These are phyloP conservation scores for Xylaria flabelliformis DNA, from an alignment of 495 filamentous ascomycete species.

Conservation along the genomic window DNA sequence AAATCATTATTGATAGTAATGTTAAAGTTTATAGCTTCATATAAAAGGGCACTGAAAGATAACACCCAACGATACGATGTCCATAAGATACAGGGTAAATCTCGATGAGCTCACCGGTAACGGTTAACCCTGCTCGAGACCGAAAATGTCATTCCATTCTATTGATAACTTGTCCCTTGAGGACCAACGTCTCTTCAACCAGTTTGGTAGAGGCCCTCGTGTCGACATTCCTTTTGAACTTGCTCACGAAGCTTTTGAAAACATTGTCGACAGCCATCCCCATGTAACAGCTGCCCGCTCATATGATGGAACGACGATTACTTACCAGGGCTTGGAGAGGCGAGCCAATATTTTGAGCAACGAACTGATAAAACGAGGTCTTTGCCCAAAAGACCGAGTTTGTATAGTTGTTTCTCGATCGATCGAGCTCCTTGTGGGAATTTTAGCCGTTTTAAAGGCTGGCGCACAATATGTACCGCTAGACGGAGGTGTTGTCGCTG, in stretches of 20 bases:
- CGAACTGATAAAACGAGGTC: constrained; percentile 34
- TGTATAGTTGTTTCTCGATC: constrained; percentile 41
- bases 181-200: constrained; percentile 36
- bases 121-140: not conserved
- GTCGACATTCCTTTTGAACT: constrained; percentile 34
- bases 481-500: constrained; percentile 46
- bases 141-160: constrained; percentile 29
- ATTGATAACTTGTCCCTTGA: constrained; percentile 33
- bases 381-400: constrained; percentile 38
- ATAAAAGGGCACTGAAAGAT: constrained; percentile 15
- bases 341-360: constrained; percentile 43
- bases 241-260: constrained; percentile 42
- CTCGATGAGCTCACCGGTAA: constrained; percentile 4
- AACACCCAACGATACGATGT: not conserved
- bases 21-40: not conserved
- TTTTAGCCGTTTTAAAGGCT: constrained; percentile 56
- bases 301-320: constrained; percentile 39
- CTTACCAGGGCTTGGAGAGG: constrained; percentile 43
- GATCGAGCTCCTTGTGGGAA: constrained; percentile 51
- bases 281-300: constrained; percentile 39
- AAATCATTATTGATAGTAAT: not conserved
- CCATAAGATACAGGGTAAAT: not conserved
- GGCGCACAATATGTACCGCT: constrained; percentile 60
- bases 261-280: constrained; percentile 35
- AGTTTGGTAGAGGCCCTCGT: constrained; percentile 37